Evolutionary conservation across 2,329 filamentous ascomycete species (phyloP), one percentile per base, ranked within the genome.

Genomic region (Nemania sp.): DNA sequence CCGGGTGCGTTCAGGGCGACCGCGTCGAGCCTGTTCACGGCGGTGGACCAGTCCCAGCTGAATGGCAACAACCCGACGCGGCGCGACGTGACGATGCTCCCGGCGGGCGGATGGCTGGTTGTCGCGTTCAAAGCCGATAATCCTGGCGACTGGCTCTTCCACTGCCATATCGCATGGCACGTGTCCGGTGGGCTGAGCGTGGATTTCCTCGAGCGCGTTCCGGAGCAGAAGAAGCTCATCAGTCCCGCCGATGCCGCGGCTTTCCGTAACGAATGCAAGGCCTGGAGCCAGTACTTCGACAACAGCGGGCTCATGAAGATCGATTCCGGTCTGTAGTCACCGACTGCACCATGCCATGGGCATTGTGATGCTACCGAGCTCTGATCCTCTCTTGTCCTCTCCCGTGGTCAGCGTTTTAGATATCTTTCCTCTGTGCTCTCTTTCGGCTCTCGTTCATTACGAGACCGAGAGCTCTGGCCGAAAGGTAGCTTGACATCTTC

Each of bases 131-230:
- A 66, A 39, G 70, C 75, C 0, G 74, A 82, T 62, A 81, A 81
- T 60, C 79, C 79, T 0, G 79, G 79, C 41, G 64, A 70, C 24
- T 77, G 75, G 74, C 61, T 77, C 26, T 67, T 77, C 65, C 75
- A 78, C 61, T 78, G 75, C 66, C 75, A 78, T 62, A 78, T 79
- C 52, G 74, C 75, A 14, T 79, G 73, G 77, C 79, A 82, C 61
- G 70, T 77, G 20, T 68, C 66, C 50, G 72, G 74, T 52, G 79
- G 77, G 26, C 71, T 82, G 12, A 76, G 72, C 7, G 66, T 81
- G 26, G 78, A 83, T 63, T 81, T 82, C 63, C 61, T 82, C 30
- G 81, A 70, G 63, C 63, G 64, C 34, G 60, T 60, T 4, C n/a
- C 43, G 17, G 61, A 62, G 33, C 61, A 61, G 54, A 41, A 41